Conservation (phyloP, 2,329 filamentous ascomycete genomes). For the Talaromyces sp. region DNA sequence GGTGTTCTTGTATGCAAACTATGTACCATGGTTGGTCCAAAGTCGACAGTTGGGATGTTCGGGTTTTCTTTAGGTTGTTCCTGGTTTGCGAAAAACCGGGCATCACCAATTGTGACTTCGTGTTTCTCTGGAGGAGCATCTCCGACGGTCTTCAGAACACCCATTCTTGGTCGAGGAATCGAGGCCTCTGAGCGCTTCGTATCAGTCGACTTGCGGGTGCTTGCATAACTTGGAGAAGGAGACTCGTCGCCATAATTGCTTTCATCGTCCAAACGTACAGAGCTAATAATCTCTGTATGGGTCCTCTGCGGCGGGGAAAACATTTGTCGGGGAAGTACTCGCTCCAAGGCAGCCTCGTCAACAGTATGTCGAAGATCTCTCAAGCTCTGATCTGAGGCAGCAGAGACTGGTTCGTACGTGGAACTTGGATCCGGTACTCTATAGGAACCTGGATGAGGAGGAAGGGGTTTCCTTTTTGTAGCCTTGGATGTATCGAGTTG, state of each 20-base stretch:
- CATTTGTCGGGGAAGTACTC: constrained; percentile 34
- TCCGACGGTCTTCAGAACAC: constrained; percentile 75
- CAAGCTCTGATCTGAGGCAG: constrained; percentile 31
- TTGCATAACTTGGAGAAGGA: constrained; percentile 73
- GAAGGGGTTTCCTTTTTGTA: constrained; percentile 51
- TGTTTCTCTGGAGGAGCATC: constrained; percentile 40
- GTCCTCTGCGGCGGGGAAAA: constrained; percentile 21
- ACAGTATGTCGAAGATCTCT: constrained; percentile 41
- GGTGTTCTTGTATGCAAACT: constrained; percentile 51
- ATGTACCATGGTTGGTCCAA: constrained; percentile 77
- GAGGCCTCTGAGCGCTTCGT: constrained; percentile 37
- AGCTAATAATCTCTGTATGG: not conserved
- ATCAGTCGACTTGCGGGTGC: constrained; percentile 55
- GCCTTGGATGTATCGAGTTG: constrained; percentile 40
- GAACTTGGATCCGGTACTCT: constrained; percentile 2
- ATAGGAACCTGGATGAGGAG: constrained; percentile 27
- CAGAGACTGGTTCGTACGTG: constrained; percentile 17
- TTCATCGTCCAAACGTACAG: constrained; percentile 28
- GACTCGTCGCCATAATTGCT: constrained; percentile 58
- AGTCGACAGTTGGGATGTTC: constrained; percentile 72
- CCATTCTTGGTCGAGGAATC: constrained; percentile 63
- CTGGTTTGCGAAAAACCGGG: constrained; percentile 35
- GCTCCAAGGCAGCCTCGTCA: constrained; percentile 48
- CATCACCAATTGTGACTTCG: constrained; percentile 44
- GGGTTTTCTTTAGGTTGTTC: constrained; percentile 36